These are phyloP conservation scores for Urochloa ruziziensis DNA, from an alignment of 176 grass and related monocot species.

Conservation along the genomic window DNA sequence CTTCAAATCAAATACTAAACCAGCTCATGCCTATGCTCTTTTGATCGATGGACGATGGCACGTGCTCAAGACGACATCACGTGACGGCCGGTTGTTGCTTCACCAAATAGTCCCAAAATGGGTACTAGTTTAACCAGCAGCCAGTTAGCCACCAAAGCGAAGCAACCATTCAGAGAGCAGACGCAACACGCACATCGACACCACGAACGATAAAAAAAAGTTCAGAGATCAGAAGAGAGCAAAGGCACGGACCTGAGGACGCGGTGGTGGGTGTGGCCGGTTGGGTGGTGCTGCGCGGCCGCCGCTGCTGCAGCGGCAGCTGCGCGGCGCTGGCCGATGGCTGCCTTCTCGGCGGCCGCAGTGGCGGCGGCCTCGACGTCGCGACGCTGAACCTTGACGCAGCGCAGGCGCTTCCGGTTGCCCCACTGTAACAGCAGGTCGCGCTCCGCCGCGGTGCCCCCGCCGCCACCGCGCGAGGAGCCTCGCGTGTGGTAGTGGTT, in stretches of 20 bases:
- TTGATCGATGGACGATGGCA: conserved; percentile 5
- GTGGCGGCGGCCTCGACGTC: conserved; percentile 55
- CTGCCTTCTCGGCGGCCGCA: conserved; percentile 47
- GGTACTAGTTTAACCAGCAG: neutral
- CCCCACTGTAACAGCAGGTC: conserved; percentile 88
- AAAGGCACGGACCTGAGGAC: conserved; percentile 45
- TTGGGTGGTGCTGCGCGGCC: conserved; percentile 41
- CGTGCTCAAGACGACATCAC: conserved; percentile 25
- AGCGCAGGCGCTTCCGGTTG: conserved; percentile 78
- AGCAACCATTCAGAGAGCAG: conserved; percentile 9
- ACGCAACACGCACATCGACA: neutral
- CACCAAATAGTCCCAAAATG: neutral
- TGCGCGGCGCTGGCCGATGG: conserved; percentile 56
- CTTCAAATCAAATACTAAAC: conserved; percentile 3
- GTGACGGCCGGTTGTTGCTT: conserved; percentile 24
- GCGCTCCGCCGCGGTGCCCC: conserved; percentile 44
- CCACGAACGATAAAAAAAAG: neutral
- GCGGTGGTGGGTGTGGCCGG: conserved; percentile 37
- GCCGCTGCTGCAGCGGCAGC: conserved; percentile 15
- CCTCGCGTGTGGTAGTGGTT: conserved; percentile 85
- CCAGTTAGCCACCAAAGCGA: conserved; percentile 1
- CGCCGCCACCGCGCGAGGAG: conserved; percentile 46
- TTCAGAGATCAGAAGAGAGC: neutral
- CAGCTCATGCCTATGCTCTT: neutral
- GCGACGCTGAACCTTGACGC: conserved; percentile 78